Conservation (phyloP, 345 rosid genomes). For the Limnanthes douglasii region DNA sequence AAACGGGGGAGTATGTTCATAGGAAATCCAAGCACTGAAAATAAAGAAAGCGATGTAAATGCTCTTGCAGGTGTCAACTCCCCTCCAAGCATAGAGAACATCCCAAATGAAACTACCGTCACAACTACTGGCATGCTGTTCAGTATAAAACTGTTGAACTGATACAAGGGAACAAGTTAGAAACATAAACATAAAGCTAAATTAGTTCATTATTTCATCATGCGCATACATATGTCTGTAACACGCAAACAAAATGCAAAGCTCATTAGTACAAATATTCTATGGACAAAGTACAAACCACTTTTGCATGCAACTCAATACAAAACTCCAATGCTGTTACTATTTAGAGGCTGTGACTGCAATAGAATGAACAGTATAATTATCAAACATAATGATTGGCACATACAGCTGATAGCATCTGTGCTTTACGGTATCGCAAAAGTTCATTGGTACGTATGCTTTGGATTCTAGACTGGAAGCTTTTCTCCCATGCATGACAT, state of each 20-base stretch:
- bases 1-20: conserved; percentile 75
- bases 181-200: conserved; percentile 8
- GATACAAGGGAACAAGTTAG: conserved; percentile 17
- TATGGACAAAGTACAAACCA: no score
- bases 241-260: no score
- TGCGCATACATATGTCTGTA: no score
- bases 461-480: conserved; percentile 69
- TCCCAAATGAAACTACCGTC: conserved; percentile 80
- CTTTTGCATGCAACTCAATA: no score
- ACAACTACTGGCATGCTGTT: conserved; percentile 84
- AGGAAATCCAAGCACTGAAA: conserved; percentile 65
- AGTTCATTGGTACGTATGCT: conserved; percentile 60
- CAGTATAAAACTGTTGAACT: conserved; percentile 74
- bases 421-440: conserved; percentile 83
- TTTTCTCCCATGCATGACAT: conserved; percentile 94
- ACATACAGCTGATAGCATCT: conserved; percentile 69
- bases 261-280: no score
- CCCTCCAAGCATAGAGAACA: conserved; percentile 87
- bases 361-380: no score
- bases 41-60: conserved; percentile 90
- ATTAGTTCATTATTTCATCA: no score
- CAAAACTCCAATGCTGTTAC: no score
- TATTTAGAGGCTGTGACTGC: no score
- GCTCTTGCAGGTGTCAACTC: conserved; percentile 90
- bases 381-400: no score